Conservation (phyloP, 1,284 basidiomycete genomes). For the Puccinia hordei region DNA sequence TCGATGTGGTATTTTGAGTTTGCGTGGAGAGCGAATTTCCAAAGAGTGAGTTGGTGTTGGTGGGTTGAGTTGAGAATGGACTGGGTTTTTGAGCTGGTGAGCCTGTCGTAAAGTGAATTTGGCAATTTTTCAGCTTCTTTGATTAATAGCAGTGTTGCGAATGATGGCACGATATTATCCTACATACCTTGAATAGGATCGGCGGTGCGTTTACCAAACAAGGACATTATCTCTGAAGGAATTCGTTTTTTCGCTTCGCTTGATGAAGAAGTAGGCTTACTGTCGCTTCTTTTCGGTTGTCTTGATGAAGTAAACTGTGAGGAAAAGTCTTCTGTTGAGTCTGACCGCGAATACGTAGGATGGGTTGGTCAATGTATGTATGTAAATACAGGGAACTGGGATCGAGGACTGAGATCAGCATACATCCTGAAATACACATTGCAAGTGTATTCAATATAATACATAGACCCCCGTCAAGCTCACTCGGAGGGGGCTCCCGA, state of each 20-base stretch:
- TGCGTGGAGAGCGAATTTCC: background rate
- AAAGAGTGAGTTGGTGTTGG: conserved; percentile 18
- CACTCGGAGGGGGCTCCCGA: too few species aligned
- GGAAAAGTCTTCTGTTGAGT: background rate
- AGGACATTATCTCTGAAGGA: background rate
- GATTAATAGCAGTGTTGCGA: background rate
- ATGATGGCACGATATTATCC: background rate
- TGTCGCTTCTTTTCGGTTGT: background rate
- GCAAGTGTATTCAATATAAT: too few species aligned
- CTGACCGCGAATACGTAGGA: too few species aligned
- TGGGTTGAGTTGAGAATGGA: conserved; percentile 24
- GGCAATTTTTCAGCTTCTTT: too few species aligned
- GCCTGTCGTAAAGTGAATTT: background rate
- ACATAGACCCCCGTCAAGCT: too few species aligned
- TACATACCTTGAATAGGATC: conserved; percentile 27
- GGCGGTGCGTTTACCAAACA: conserved; percentile 23
- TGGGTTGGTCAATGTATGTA: too few species aligned
- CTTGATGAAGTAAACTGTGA: background rate
- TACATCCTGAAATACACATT: too few species aligned
- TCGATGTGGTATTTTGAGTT: conserved; percentile 5
- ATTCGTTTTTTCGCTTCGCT: background rate
- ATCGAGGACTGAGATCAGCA: too few species aligned
- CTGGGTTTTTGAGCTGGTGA: conserved; percentile 36
- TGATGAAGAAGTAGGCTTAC: background rate
- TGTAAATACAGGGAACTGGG: too few species aligned